Evolutionary conservation across 169 alveolate species (phyloP).

Genomic region (Ichthyophthirius multifiliis): DNA sequence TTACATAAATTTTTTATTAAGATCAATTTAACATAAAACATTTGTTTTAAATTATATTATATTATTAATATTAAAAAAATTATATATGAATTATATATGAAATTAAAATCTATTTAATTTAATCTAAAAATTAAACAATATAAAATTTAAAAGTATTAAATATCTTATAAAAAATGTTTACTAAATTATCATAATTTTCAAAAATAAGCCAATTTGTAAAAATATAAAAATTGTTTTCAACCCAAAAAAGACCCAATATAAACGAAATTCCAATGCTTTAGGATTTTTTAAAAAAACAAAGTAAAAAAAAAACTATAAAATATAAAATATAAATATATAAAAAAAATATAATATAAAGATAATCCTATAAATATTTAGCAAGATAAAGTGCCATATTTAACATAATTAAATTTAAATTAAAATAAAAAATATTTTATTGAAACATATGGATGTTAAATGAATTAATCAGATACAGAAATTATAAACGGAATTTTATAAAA

Average conservation of each 20-base stretch:
- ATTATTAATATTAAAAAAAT: too few relatives aligned
- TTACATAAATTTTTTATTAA: too few relatives aligned
- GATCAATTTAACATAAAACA: too few relatives aligned
- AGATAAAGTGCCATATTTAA: background rate
- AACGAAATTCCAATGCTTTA: background rate
- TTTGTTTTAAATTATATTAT: too few relatives aligned
- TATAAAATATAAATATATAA: background rate
- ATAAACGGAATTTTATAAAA: conserved; percentile 50
- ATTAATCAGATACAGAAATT: conserved; percentile 61
- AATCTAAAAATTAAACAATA: too few relatives aligned
- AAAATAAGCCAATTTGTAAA: too few relatives aligned
- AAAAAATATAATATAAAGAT: background rate
- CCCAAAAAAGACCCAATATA: background rate
- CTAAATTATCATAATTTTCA: too few relatives aligned
- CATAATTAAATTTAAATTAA: too few relatives aligned
- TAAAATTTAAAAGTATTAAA: too few relatives aligned
- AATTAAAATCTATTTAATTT: too few relatives aligned
- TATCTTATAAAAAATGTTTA: too few relatives aligned
- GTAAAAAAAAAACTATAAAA: background rate
- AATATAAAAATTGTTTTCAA: background rate
- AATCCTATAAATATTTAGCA: background rate
- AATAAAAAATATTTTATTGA: conserved; percentile 46
- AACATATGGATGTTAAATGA: conserved; percentile 76
- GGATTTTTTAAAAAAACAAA: background rate
- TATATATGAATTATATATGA: too few relatives aligned